Percentiles rank a stretch among this genome's conserved stretches.
These are phyloP conservation scores for Miamiensis avidus DNA, from an alignment of 169 alveolate species.

Conservation along the genomic window DNA sequence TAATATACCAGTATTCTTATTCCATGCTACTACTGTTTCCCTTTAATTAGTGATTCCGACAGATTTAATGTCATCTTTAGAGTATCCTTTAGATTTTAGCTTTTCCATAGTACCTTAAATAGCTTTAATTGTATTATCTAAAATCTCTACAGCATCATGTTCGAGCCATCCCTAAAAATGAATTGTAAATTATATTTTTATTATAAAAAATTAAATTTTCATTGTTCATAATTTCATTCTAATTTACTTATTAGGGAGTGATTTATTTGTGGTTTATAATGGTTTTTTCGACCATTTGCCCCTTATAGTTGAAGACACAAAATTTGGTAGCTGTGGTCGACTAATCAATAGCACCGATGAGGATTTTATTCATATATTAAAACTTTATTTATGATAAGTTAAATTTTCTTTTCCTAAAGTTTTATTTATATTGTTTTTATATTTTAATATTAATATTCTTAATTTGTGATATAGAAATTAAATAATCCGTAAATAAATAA, in stretches of 20 bases:
- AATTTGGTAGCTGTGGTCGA: conserved; percentile 63
- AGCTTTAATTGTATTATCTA: conserved; percentile 14
- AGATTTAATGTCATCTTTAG: conserved; percentile 10
- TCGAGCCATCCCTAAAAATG: conserved; percentile 63
- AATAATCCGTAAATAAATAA: too few relatives aligned
- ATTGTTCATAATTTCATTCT: too few relatives aligned
- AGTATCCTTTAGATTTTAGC: conserved; percentile 9
- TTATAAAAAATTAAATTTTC: too few relatives aligned
- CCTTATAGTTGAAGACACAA: conserved; percentile 32
- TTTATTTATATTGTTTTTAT: too few relatives aligned
- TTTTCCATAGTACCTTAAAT: conserved; percentile 17
- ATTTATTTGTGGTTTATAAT: conserved; percentile 53
- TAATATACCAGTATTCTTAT: conserved; percentile 47
- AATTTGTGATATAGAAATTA: too few relatives aligned
- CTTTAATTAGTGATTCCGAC: conserved; percentile 77
- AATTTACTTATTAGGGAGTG: conserved; percentile 5
- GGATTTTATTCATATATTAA: not conserved
- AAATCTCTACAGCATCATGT: conserved; percentile 64
- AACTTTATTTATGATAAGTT: too few relatives aligned
- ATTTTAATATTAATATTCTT: too few relatives aligned
- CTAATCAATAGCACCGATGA: conserved; percentile 37
- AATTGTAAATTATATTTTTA: too few relatives aligned
- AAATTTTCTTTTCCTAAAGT: too few relatives aligned
- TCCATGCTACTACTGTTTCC: conserved; percentile 78
- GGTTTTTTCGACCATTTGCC: conserved; percentile 42